phyloP scores from a whole-genome alignment of 148 eudicot species.

The Rhododendron vialii region DNA sequence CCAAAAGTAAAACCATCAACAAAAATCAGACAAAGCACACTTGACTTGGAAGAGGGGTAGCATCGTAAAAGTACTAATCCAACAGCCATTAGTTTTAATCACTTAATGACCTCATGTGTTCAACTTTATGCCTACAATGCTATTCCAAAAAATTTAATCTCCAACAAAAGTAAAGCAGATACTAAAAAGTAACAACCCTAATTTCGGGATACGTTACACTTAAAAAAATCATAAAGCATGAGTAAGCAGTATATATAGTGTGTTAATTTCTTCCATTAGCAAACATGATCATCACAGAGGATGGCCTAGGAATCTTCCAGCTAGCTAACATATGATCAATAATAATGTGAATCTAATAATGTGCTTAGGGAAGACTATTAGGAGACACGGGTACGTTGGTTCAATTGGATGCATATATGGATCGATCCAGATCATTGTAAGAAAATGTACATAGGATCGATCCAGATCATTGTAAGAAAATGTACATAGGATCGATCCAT shows the following conservation, averaged over 20 bases:
- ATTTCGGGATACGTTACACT: not conserved
- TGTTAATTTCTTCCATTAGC: not conserved
- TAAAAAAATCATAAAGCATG: not conserved
- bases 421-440: not conserved
- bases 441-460: not conserved
- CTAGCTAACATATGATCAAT: not conserved
- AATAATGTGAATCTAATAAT: not conserved
- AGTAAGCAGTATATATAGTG: not conserved
- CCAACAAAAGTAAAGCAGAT: not conserved
- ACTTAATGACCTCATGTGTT: not conserved
- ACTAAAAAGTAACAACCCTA: not conserved
- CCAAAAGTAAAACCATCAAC: not conserved
- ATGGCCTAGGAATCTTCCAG: slow-evolving; percentile 7
- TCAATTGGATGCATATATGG: not conserved
- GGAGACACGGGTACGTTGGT: not conserved
- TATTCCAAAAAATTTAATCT: not conserved
- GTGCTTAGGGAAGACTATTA: not conserved
- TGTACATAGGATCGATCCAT: not conserved
- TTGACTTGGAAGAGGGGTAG: slow-evolving; percentile 7
- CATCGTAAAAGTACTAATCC: not conserved
- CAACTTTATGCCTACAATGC: slow-evolving; percentile 13
- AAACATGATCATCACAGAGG: not conserved
- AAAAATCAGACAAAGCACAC: not conserved
- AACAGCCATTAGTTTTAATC: not conserved
- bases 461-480: not conserved